Evolutionary conservation across 768 basidiomycete genomes (phyloP), one percentile per base, ranked within the genome.

Genomic region (Podaxis mareebaensis): DNA sequence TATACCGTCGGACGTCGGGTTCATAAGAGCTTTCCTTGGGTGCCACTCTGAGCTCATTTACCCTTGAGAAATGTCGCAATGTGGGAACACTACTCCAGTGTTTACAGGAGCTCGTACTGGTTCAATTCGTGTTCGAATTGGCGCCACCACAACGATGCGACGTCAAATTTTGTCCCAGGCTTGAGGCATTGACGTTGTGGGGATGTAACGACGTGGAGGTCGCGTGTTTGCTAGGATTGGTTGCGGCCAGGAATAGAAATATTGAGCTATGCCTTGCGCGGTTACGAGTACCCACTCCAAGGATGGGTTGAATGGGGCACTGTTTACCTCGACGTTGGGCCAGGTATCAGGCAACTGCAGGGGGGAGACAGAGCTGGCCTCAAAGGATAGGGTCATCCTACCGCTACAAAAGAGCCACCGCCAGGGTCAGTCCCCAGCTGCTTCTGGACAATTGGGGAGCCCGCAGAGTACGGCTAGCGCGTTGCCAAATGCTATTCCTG

Each of bases 111-210:
- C 70, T 74, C 33, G 58, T 46, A 33, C 30, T 58, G 42, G 58
- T 58, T 48, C 44, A 39, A 55, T 58, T 58, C 28, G 49, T 49
- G 28, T n/a, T 39, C 15, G 39, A 24, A 38, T 22, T 46, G n/a
- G 20, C 17, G 58, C 58, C 28, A 24, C 46, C 38, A 36, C 44
- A 48, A 61, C 64, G 65, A 54, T 75, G 73, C 62, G 78, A 75
- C 52, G 80, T 83, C 65, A 82, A 79, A 61, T 73, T 80, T 51
- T 85, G 84, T 67, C 81, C 84, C 24, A 75, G 77, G 40, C 74
- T 86, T 52, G 81, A 82, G 68, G 77, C 80, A n/a, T 72, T 85
- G 38, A 75, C 79, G 42, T 76, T 86, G 61, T 84, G 81, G 84
- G 76, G 76, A 53, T 86, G 84, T 68, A 65, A 72, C 56, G 81